phyloP scores from a whole-genome alignment of 2,329 filamentous ascomycete species.

The Stemphylium lycopersici region DNA sequence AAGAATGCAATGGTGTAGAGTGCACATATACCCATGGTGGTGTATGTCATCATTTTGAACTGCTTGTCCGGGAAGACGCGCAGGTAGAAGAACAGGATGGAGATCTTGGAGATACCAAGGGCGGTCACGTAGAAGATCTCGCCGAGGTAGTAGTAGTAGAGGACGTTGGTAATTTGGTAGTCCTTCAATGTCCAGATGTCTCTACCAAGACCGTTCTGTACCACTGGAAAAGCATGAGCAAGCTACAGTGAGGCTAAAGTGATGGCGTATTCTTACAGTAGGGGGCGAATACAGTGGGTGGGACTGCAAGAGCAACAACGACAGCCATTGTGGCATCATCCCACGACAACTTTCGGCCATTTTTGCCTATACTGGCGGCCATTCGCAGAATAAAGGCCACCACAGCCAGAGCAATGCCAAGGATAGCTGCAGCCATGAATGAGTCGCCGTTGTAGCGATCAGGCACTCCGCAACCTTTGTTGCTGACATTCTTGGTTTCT shows the following conservation, averaged over 20 bases:
- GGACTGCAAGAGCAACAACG: conserved; percentile 44
- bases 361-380: conserved; percentile 40
- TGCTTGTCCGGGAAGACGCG: conserved; percentile 40
- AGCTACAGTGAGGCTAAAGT: not conserved
- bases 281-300: conserved; percentile 26
- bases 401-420: conserved; percentile 39
- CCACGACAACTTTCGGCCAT: conserved; percentile 45
- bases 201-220: conserved; percentile 52
- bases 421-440: conserved; percentile 39
- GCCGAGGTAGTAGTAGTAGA: conserved; percentile 31
- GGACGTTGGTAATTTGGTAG: conserved; percentile 53
- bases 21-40: conserved; percentile 32
- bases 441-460: conserved; percentile 40
- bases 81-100: conserved; percentile 44
- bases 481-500: conserved; percentile 50
- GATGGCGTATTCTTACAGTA: not conserved
- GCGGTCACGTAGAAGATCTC: conserved; percentile 45
- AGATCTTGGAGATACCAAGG: conserved; percentile 42
- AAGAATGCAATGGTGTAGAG: conserved; percentile 52
- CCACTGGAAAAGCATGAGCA: conserved; percentile 15
- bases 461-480: conserved; percentile 44
- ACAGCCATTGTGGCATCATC: conserved; percentile 48
- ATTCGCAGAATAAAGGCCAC: conserved; percentile 44
- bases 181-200: conserved; percentile 59
- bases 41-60: conserved; percentile 34